Conservation (phyloP, 129 eudicot genomes). For the Deinandra increscens region DNA sequence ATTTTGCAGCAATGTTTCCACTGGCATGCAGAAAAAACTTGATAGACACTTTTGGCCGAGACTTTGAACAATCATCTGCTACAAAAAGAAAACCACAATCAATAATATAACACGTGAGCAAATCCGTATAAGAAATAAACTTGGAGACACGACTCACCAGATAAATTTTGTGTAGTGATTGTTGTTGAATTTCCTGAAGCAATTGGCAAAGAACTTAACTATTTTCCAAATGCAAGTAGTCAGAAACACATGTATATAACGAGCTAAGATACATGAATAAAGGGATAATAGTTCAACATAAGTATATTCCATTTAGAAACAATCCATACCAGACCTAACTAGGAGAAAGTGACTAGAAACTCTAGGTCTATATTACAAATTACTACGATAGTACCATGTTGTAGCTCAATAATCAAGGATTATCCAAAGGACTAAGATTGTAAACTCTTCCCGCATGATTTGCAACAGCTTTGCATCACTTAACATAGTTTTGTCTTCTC, state of each 20-base stretch:
- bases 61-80: slow-evolving; percentile 52
- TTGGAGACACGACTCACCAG: slow-evolving; percentile 44
- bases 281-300: background rate
- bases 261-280: background rate
- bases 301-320: background rate
- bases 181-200: slow-evolving; percentile 42
- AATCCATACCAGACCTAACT: background rate
- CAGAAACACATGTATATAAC: background rate
- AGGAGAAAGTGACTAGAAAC: background rate
- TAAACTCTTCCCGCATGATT: background rate
- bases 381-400: background rate
- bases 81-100: slow-evolving; percentile 1
- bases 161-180: slow-evolving; percentile 28
- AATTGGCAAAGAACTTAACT: slow-evolving; percentile 44
- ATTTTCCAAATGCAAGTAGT: slow-evolving; percentile 23
- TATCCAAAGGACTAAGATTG: background rate
- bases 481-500: background rate
- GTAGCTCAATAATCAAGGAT: background rate
- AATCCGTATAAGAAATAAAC: slow-evolving; percentile 7
- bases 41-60: slow-evolving; percentile 43
- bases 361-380: background rate
- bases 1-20: slow-evolving; percentile 86
- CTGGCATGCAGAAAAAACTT: slow-evolving; percentile 78
- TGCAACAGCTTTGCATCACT: background rate
- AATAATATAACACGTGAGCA: background rate